These are phyloP conservation scores for Penicillium soppii DNA, from an alignment of 495 filamentous ascomycete genomes.

Conservation along the genomic window DNA sequence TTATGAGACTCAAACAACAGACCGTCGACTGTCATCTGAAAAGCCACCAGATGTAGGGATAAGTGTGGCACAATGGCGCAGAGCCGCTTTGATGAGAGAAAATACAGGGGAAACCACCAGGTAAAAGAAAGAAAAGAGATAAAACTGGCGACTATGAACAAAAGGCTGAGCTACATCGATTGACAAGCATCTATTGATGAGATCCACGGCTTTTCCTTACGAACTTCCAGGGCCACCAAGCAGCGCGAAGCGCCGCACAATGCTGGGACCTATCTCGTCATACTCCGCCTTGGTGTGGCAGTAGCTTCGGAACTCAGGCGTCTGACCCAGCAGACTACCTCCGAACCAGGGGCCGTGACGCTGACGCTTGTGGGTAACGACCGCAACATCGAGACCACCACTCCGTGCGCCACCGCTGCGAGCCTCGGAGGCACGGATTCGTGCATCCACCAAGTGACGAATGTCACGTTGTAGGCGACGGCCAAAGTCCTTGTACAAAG, in stretches of 20 bases:
- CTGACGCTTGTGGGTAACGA: slow-evolving; percentile 95
- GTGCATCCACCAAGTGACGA: slow-evolving; percentile 87
- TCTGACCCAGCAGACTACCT: slow-evolving; percentile 92
- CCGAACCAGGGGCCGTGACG: slow-evolving; percentile 98
- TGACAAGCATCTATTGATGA: slow-evolving; percentile 22
- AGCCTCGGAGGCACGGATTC: slow-evolving; percentile 88
- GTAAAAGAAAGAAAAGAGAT: slow-evolving; percentile 13
- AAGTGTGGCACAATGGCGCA: neutral
- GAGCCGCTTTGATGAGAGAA: slow-evolving; percentile 14
- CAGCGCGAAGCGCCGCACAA: slow-evolving; percentile 92
- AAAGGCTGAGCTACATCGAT: slow-evolving; percentile 27
- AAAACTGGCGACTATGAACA: slow-evolving; percentile 38
- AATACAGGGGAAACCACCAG: slow-evolving; percentile 5
- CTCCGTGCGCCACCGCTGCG: slow-evolving; percentile 77
- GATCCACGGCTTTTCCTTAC: slow-evolving; percentile 21
- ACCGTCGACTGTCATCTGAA: no score
- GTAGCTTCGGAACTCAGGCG: slow-evolving; percentile 97
- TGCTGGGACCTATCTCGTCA: slow-evolving; percentile 90
- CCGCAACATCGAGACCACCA: slow-evolving; percentile 90
- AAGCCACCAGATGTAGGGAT: no score
- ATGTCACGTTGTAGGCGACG: slow-evolving; percentile 94
- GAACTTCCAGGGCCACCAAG: slow-evolving; percentile 84
- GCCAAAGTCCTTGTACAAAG: slow-evolving; percentile 96
- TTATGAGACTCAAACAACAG: neutral
- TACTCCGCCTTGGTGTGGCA: slow-evolving; percentile 98